Percentiles rank a stretch among this genome's conserved stretches.
phyloP scores from a whole-genome alignment of 306 rosid species.

The Mimosa pudica region DNA sequence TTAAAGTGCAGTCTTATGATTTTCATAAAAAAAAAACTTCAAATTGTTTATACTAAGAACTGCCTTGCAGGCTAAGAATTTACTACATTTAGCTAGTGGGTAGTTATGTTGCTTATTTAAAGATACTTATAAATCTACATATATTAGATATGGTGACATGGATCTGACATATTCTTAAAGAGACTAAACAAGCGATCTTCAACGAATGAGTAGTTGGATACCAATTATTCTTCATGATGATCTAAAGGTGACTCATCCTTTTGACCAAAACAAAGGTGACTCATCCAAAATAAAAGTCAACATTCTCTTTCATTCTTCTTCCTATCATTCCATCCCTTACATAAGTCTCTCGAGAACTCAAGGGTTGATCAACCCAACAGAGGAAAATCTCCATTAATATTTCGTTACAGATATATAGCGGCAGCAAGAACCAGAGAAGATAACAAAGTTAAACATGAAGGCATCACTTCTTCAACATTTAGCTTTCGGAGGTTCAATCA shows the following conservation, averaged over 20 bases:
- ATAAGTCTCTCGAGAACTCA: not conserved
- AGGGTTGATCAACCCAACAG: conserved; percentile 18
- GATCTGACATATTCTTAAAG: not conserved
- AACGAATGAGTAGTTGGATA: not conserved
- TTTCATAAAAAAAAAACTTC: not conserved
- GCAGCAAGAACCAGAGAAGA: not conserved
- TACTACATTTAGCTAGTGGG: not conserved
- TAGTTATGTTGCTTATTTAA: not conserved
- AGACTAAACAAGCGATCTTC: not conserved
- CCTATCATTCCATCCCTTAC: not conserved
- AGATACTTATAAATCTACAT: not conserved
- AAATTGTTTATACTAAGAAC: not conserved
- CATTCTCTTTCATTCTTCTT: conserved; percentile 10
- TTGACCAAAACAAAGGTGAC: conserved; percentile 27
- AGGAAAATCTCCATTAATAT: not conserved
- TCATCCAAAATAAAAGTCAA: conserved; percentile 32
- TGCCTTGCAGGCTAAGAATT: conserved; percentile 10
- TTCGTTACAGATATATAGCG: not conserved
- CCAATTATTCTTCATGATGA: not conserved
- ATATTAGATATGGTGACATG: conserved; percentile 5
- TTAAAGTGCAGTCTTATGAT: not conserved
- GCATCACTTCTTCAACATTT: conserved; percentile 48
- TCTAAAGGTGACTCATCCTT: conserved; percentile 39
- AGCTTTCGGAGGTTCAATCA: conserved; percentile 37
- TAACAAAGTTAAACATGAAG: not conserved